phyloP scores from a whole-genome alignment of 202 grass and related monocot species.

The Zizania palustris region DNA sequence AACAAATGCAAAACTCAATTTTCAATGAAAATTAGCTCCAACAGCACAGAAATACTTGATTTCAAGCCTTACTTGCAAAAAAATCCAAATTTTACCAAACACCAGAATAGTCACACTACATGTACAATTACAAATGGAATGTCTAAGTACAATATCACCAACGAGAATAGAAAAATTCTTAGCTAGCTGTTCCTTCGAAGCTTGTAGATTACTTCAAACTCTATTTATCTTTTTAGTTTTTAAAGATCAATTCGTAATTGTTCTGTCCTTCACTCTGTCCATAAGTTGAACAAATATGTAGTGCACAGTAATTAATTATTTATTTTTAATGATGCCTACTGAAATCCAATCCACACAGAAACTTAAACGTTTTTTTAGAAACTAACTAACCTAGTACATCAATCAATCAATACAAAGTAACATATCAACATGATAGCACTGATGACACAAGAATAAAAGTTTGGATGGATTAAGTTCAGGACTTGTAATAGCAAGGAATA shows the following conservation, averaged over 20 bases:
- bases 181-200: neutral
- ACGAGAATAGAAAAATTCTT: neutral
- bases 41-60: constrained; percentile 9
- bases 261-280: neutral
- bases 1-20: neutral
- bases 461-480: constrained; percentile 16
- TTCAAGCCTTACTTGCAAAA: neutral
- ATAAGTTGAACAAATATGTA: constrained; percentile 3
- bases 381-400: constrained; percentile 14
- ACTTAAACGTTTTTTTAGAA: too few species aligned
- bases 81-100: too few species aligned
- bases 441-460: neutral
- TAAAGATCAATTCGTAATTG: neutral
- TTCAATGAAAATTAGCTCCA: neutral
- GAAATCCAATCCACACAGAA: neutral
- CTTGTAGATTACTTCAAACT: constrained; percentile 10
- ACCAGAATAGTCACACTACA: neutral
- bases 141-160: neutral
- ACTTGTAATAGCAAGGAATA: constrained; percentile 26
- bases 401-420: constrained; percentile 17
- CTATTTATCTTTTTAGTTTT: neutral
- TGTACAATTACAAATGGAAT: neutral
- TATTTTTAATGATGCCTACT: neutral
- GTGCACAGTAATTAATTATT: neutral
- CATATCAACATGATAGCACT: neutral